Evolutionary conservation across 2,329 filamentous ascomycete species (phyloP), one percentile per base, ranked within the genome.

Genomic region (Fulvia fulva): DNA sequence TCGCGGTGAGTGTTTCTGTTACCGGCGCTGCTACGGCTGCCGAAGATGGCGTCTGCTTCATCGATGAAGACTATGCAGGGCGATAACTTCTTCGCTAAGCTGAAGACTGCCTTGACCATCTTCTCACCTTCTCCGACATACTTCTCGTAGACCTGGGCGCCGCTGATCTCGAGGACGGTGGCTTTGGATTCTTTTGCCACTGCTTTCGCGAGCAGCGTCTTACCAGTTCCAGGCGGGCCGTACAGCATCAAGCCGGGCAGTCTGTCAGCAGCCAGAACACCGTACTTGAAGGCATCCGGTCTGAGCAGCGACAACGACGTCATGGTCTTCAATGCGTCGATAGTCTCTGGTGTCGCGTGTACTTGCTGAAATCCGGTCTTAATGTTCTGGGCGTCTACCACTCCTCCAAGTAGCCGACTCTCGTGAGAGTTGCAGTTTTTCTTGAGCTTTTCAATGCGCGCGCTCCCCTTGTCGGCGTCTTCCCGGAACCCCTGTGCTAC

Each of bases 21-120:
- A 59, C 82, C 81, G 23, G 82, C 80, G 41, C 83, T 83, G 63
- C 85, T 82, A 55, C 94, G 85, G 16, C 89, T 87, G 25, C 90
- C 90, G 56, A 99, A 88, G 50, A 99, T 87, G 7, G 93, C 89
- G 72, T 99, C 94, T 22, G 92, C 94, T 76, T 99, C 94, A 70
- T 99, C 94, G 62, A 99, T 91, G 76, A 99, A 97, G 52, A 99
- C 90, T 16, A 99, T 87, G 69, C 92, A 92, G 0, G 94, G 94
- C 1, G 89, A 88, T 7, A 97, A 83, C 74, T 96, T 96, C 75
- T 91, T 91, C 3, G 94, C 94, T 0, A 97, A 80, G 0, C 86
- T 88, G 76, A 99, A 99, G 43, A 97, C 87, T 0, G 93, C 93
- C 53, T 88, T 87, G 55, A 97, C 89, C 70, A 96, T 96, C 81